Conservation (phyloP, 129 eudicot genomes). For the Saussurea involucrata region DNA sequence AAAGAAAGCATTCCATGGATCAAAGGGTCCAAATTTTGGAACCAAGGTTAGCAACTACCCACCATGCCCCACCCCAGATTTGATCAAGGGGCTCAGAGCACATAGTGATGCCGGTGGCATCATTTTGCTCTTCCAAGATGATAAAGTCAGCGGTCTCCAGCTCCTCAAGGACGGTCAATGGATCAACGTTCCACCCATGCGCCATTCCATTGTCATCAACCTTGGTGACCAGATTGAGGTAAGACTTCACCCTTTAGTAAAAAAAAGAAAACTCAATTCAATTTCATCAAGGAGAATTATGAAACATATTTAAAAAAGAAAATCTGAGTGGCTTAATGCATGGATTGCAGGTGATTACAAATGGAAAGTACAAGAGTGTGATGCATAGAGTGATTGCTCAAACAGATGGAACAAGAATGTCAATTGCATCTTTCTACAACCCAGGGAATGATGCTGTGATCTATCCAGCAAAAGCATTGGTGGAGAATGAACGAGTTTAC, state of each 20-base stretch:
- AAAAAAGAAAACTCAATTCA: neutral
- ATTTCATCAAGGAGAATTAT: neutral
- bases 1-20: constrained; percentile 50
- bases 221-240: constrained; percentile 71
- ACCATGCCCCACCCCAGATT: constrained; percentile 61
- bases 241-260: neutral
- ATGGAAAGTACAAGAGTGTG: constrained; percentile 70
- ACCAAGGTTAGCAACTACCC: constrained; percentile 77
- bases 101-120: constrained; percentile 78
- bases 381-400: constrained; percentile 61
- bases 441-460: constrained; percentile 62
- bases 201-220: constrained; percentile 62
- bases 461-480: constrained; percentile 44
- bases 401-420: constrained; percentile 54
- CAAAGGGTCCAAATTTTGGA: constrained; percentile 60
- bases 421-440: constrained; percentile 61
- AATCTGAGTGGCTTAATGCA: neutral
- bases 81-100: constrained; percentile 66
- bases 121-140: constrained; percentile 63
- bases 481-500: constrained; percentile 34
- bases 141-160: constrained; percentile 62
- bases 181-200: constrained; percentile 68
- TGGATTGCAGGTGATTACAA: constrained; percentile 49
- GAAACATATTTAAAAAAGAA: neutral
- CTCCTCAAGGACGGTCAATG: constrained; percentile 61